Conservation (phyloP, 805 yeast species). For the Deakozyma indianensis region DNA sequence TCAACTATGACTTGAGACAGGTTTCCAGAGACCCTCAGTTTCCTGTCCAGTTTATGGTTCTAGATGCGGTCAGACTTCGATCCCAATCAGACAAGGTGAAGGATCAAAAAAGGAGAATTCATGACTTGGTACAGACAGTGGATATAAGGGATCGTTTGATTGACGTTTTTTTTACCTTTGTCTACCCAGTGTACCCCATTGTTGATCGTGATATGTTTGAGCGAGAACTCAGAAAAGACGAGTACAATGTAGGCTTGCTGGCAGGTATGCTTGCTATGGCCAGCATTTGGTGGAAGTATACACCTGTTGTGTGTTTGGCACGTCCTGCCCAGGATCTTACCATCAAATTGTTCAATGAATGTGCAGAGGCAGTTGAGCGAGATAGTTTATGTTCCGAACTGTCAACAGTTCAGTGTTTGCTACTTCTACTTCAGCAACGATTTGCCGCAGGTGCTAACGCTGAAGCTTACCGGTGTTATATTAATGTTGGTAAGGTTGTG, state of each 20-base stretch:
- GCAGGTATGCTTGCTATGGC: slow-evolving; percentile 21
- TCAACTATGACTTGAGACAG: slow-evolving; percentile 16
- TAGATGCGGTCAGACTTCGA: slow-evolving; percentile 5
- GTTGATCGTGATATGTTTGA: slow-evolving; percentile 20
- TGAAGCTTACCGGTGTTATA: slow-evolving; percentile 14
- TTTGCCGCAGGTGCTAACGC: slow-evolving; percentile 18
- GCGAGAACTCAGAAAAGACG: slow-evolving; percentile 14
- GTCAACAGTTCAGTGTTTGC: slow-evolving; percentile 19
- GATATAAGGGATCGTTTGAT: slow-evolving; percentile 15
- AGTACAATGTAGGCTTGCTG: slow-evolving; percentile 16
- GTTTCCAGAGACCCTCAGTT: slow-evolving; percentile 11
- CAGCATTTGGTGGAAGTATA: slow-evolving; percentile 23
- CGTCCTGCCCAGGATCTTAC: slow-evolving; percentile 15
- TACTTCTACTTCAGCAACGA: slow-evolving; percentile 19
- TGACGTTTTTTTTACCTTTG: slow-evolving; percentile 19
- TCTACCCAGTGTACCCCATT: slow-evolving; percentile 23
- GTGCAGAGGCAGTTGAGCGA: slow-evolving; percentile 16
- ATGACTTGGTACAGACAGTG: slow-evolving; percentile 8
- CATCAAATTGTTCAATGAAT: slow-evolving; percentile 15
- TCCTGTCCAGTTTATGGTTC: slow-evolving; percentile 15
- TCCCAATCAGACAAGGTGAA: background rate
- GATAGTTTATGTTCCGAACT: slow-evolving; percentile 18
- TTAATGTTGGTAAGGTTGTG: slow-evolving; percentile 17
- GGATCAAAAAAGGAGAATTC: slow-evolving; percentile 4
- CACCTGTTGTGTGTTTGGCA: slow-evolving; percentile 16